Base-by-base conservation (phyloP, 345 rosid genomes). In the Alliaria petiolata region DNA sequence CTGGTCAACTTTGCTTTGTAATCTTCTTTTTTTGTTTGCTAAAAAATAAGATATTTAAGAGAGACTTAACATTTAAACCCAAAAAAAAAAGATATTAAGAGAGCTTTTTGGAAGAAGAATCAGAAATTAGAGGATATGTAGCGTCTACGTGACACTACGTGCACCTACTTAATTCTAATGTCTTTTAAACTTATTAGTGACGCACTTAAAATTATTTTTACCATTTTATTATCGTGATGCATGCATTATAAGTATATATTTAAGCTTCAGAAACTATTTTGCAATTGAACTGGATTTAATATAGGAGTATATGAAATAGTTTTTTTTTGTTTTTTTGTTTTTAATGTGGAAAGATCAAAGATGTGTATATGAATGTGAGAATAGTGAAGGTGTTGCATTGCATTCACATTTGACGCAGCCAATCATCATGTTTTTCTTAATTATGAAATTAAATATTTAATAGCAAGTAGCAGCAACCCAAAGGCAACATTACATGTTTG, bases 401-500 rank as follows among this genome's bases (percentile, higher is more conserved):
- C 50, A 67, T 49, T 45, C 59, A 17, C 50, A 47, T 38, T 30
- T 16, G 35, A 54, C 65, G 35, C 22, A 59, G 22, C 58, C 33
- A 56, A 55, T 54, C 49, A 22, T 22, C 25, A 53, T 43, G 30
- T 72, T 22, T 35, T 44, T 35, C n/a, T 46, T 8, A 72, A 14
- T 13, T 8, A 36, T 46, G 34, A 57, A 65, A 45, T 16, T 55
- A 45, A 55, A 45, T 36, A 55, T 44, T 2, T 8, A 43, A 73
- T 64, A 46, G 56, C n/a, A n/a, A n/a, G n/a, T n/a, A n/a, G n/a
- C n/a, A n/a, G n/a, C 35, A 62, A 63, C n/a, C 8, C 30, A 47
- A 59, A 65, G 44, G 53, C 43, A 31, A 74, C 44, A 50, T 22
- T 71, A 52, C 46, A 62, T 74, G 46, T 49, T 47, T 74, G 72